Conservation (phyloP, 345 rosid genomes). For the Psidium guajava region DNA sequence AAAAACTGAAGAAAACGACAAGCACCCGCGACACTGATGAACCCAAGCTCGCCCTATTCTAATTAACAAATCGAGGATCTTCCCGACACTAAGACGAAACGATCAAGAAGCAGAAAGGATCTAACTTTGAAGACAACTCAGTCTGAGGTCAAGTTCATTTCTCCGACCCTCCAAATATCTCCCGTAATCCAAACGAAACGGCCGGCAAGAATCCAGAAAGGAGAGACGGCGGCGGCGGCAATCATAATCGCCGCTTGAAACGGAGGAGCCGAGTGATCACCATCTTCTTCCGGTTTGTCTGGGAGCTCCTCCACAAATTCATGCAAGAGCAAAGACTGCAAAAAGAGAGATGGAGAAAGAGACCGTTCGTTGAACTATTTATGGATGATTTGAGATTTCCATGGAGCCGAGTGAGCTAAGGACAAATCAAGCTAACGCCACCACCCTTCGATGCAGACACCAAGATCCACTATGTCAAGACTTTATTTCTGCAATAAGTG, state of each 20-base stretch:
- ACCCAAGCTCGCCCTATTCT: no score
- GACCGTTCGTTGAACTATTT: no score
- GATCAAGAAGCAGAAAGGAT: neutral
- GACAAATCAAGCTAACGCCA: neutral
- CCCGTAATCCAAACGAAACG: neutral
- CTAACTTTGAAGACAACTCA: neutral
- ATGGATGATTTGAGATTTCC: neutral
- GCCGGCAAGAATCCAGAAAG: neutral
- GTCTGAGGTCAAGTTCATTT: neutral
- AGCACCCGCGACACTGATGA: no score
- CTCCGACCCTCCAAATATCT: neutral
- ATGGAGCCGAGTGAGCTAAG: neutral
- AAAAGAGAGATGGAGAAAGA: neutral
- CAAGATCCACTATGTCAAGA: no score
- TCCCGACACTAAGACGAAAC: neutral
- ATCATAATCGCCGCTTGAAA: neutral
- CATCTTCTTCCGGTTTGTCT: neutral
- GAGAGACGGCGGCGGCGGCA: no score
- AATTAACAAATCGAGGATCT: no score
- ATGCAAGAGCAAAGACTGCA: neutral
- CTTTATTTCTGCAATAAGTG: no score
- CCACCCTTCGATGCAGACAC: no score
- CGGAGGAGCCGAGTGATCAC: neutral
- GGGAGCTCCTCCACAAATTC: neutral
- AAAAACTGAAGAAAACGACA: no score